Conservation (phyloP, 768 basidiomycete species). For the Lentinus tigrinus region DNA sequence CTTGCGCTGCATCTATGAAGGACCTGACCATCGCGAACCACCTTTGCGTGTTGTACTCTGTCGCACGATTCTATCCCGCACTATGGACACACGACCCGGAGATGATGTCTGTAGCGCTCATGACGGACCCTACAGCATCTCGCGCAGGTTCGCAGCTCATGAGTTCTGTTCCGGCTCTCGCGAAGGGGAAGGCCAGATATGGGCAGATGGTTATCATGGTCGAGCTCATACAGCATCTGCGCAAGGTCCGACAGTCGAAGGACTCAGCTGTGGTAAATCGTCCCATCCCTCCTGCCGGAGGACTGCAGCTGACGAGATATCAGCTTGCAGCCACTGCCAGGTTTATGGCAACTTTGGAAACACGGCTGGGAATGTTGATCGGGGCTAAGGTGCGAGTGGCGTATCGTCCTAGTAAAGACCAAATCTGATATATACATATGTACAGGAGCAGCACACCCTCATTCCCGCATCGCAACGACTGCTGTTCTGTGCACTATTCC, state of each 20-base stretch:
- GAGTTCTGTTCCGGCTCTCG: constrained; percentile 9
- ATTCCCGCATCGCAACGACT: constrained; percentile 59
- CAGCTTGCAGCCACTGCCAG: constrained; percentile 13
- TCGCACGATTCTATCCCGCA: constrained; percentile 55
- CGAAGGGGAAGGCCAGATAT: constrained; percentile 51
- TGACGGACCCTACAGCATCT: constrained; percentile 42
- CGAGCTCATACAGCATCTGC: constrained; percentile 58
- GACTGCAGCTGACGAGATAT: too few species aligned
- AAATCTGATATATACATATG: neutral
- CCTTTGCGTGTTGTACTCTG: constrained; percentile 49
- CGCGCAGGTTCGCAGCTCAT: neutral
- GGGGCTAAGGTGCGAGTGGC: constrained; percentile 50
- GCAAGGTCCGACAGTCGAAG: constrained; percentile 41
- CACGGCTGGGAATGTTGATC: constrained; percentile 52
- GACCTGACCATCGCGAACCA: constrained; percentile 59
- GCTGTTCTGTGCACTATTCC: constrained; percentile 59
- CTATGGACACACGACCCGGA: constrained; percentile 71
- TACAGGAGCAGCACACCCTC: constrained; percentile 51
- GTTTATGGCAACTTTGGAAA: constrained; percentile 58
- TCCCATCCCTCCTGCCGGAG: neutral
- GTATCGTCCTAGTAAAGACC: neutral
- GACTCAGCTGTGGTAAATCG: constrained; percentile 39
- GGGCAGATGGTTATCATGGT: constrained; percentile 64
- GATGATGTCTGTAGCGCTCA: constrained; percentile 70
- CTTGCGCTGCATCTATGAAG: constrained; percentile 64